Conservation (phyloP, 257 asterid species). For the Primulina tabacum region DNA sequence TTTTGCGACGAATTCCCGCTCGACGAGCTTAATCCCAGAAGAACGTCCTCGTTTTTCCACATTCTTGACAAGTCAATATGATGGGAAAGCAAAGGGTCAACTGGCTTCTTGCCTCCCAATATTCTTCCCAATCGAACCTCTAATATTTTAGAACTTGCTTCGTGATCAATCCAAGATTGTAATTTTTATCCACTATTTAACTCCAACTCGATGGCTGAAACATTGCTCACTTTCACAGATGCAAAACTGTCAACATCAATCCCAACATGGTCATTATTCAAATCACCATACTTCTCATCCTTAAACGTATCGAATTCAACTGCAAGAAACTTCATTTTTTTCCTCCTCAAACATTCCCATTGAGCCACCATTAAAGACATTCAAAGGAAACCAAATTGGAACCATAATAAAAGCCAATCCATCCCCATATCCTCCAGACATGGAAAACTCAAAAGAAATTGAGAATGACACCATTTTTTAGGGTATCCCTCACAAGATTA, state of each 20-base stretch:
- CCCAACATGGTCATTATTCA: too few relatives aligned
- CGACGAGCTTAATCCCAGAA: constrained; percentile 69
- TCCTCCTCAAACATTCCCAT: too few relatives aligned
- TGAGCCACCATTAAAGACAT: too few relatives aligned
- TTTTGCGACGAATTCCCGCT: constrained; percentile 55
- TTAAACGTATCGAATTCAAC: too few relatives aligned
- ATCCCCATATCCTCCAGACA: too few relatives aligned
- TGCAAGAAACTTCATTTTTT: too few relatives aligned
- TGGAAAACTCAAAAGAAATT: too few relatives aligned
- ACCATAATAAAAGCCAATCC: too few relatives aligned
- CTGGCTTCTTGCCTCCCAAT: constrained; percentile 46
- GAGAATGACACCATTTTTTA: too few relatives aligned
- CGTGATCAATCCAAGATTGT: constrained; percentile 86
- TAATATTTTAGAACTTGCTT: constrained; percentile 60
- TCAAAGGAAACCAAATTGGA: too few relatives aligned
- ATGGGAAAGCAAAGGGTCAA: constrained; percentile 50
- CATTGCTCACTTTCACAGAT: constrained; percentile 64
- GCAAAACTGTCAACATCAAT: constrained; percentile 44
- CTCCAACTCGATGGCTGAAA: constrained; percentile 49
- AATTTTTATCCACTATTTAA: constrained; percentile 62
- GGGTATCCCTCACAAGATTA: too few relatives aligned
- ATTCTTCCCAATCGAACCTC: constrained; percentile 58
- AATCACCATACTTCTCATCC: too few relatives aligned
- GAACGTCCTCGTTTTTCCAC: constrained; percentile 53
- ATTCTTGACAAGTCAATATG: constrained; percentile 54